phyloP scores from a whole-genome alignment of 306 rosid genomes.

The Benincasa hispida region DNA sequence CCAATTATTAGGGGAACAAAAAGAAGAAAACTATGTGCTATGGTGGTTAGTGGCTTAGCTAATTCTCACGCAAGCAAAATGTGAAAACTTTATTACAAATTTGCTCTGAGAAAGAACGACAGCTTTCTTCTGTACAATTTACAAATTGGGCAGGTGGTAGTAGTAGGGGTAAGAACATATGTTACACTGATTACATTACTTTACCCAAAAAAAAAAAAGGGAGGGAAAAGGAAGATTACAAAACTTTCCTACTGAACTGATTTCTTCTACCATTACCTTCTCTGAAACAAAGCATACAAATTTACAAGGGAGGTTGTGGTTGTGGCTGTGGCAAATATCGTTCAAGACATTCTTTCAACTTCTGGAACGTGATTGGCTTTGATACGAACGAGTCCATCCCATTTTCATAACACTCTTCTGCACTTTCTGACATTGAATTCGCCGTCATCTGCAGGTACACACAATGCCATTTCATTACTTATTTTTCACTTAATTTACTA shows the following conservation, averaged over 20 bases:
- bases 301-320: constrained; percentile 38
- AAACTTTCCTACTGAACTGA: constrained; percentile 8
- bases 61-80: neutral
- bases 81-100: constrained; percentile 7
- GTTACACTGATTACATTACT: constrained; percentile 11
- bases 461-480: neutral
- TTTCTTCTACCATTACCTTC: neutral
- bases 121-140: constrained; percentile 31
- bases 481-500: neutral
- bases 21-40: neutral
- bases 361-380: constrained; percentile 73
- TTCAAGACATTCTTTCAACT: constrained; percentile 45
- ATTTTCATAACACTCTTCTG: constrained; percentile 69
- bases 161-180: neutral
- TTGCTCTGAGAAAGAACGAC: neutral
- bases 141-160: constrained; percentile 4
- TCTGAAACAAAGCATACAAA: constrained; percentile 9
- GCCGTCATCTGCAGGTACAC: constrained; percentile 66
- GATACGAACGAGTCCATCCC: constrained; percentile 91
- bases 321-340: constrained; percentile 26
- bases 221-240: constrained; percentile 1
- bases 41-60: neutral
- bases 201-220: neutral
- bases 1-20: neutral
- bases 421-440: constrained; percentile 73